Conservation (phyloP, 163 green algal genomes). For the Trebouxia gelatinosa region DNA sequence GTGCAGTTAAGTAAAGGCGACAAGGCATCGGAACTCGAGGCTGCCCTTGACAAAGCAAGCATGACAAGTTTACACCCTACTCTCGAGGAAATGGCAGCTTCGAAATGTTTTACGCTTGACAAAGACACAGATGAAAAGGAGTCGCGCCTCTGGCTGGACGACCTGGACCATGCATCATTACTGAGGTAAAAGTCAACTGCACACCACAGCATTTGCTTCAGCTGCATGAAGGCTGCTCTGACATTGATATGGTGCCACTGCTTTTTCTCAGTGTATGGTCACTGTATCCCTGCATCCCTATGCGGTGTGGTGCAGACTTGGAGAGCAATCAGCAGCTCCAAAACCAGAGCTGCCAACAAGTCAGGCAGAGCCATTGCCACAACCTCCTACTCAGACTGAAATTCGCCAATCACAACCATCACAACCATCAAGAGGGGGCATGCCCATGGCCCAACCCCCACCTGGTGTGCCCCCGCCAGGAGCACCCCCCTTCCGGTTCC, state of each 20-base stretch:
- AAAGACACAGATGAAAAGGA: constrained; percentile 23
- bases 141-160: constrained; percentile 11
- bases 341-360: neutral
- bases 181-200: neutral
- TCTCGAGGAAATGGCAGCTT: constrained; percentile 19
- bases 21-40: neutral
- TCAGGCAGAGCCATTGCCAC: neutral
- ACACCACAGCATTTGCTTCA: neutral
- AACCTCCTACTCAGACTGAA: constrained; percentile 2
- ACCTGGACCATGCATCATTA: constrained; percentile 13
- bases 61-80: neutral
- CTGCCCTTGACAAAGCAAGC: neutral
- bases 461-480: neutral
- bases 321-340: neutral
- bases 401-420: neutral
- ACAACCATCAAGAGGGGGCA: neutral
- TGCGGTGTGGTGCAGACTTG: neutral
- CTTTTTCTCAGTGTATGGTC: neutral
- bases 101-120: constrained; percentile 13
- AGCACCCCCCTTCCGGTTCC: neutral
- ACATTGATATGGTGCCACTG: neutral
- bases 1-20: constrained; percentile 13
- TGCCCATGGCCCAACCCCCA: neutral
- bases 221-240: neutral
- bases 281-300: neutral